phyloP scores from a whole-genome alignment of 768 basidiomycete species.

The Naganishia friedmannii region DNA sequence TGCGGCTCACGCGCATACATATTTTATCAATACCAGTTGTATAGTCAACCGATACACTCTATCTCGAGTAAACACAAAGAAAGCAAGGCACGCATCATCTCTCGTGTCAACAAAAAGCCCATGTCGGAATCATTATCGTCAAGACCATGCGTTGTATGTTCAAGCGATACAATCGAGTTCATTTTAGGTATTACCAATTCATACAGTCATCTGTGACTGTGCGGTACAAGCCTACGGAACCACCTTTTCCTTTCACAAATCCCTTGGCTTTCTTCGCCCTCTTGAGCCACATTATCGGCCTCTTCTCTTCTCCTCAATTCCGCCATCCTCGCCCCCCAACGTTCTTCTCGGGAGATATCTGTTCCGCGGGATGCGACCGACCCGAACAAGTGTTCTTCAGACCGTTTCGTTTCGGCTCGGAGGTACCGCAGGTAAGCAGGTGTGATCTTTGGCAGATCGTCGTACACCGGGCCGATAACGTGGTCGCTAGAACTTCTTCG shows the following conservation, averaged over 20 bases:
- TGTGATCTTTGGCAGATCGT: conserved; percentile 1
- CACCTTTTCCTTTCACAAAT: neutral
- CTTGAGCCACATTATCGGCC: neutral
- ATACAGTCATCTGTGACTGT: neutral
- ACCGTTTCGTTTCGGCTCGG: conserved; percentile 12
- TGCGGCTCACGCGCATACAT: neutral
- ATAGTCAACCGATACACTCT: conserved; percentile 24
- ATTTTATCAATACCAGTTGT: conserved; percentile 23
- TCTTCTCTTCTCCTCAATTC: conserved; percentile 3
- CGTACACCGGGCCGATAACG: conserved; percentile 10
- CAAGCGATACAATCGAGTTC: conserved; percentile 22
- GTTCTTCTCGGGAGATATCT: conserved; percentile 12
- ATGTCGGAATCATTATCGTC: neutral
- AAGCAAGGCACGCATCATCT: neutral
- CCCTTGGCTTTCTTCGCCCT: neutral
- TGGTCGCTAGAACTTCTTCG: neutral
- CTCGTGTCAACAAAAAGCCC: neutral
- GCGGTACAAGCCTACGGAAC: neutral
- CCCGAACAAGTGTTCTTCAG: conserved; percentile 13
- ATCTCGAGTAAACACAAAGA: neutral
- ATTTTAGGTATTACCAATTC: neutral
- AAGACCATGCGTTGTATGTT: conserved; percentile 11
- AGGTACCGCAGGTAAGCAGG: conserved; percentile 14
- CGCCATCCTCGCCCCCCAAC: conserved; percentile 16
- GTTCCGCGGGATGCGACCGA: conserved; percentile 14